Evolutionary conservation across 2,329 filamentous ascomycete species (phyloP).

Genomic region (Teratosphaeria zuluensis): DNA sequence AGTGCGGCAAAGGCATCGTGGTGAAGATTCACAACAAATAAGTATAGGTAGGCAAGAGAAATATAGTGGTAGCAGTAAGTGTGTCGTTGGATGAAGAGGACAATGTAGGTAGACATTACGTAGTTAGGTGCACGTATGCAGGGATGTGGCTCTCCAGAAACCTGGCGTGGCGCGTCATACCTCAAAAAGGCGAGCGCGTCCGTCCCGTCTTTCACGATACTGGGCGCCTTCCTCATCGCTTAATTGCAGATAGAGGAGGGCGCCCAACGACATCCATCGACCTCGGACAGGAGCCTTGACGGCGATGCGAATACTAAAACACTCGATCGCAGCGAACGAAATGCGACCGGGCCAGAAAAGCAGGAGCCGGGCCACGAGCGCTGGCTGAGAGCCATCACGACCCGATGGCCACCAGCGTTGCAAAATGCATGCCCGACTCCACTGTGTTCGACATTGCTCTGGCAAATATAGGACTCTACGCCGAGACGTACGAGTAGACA

Average conservation of each 20-base stretch:
- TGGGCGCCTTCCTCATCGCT: not conserved
- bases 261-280: not conserved
- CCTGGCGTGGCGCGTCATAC: not conserved
- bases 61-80: not conserved
- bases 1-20: too few relatives aligned
- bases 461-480: slow-evolving; percentile 3
- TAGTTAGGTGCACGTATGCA: not conserved
- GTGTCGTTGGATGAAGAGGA: not conserved
- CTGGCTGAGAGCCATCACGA: not conserved
- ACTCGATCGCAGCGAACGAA: not conserved
- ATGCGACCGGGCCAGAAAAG: not conserved
- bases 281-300: not conserved
- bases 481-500: not conserved
- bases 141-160: not conserved
- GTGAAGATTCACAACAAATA: too few relatives aligned
- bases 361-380: not conserved
- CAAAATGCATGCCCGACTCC: not conserved
- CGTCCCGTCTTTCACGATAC: not conserved
- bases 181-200: not conserved
- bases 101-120: not conserved
- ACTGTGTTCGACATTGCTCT: slow-evolving; percentile 7
- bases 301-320: not conserved
- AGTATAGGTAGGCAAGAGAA: too few relatives aligned
- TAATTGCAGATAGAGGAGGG: not conserved
- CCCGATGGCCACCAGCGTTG: not conserved